Evolutionary conservation across 1,284 basidiomycete genomes (phyloP).

Genomic region (Mycena sp.): DNA sequence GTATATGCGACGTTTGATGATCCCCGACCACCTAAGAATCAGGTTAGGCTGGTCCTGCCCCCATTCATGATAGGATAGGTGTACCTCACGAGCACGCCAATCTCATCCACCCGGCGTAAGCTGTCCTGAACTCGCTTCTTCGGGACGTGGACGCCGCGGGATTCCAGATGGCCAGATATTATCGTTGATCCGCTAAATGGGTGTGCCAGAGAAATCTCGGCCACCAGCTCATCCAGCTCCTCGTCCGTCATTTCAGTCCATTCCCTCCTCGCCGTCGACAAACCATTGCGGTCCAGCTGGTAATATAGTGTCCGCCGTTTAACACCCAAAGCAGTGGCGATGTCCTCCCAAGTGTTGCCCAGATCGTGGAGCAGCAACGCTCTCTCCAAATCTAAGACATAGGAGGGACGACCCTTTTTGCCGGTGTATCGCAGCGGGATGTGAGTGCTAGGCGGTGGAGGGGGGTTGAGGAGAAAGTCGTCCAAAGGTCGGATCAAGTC

Average conservation of each 20-base stretch:
- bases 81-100: too few relatives aligned
- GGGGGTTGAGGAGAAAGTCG: neutral
- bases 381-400: slow-evolving; percentile 3
- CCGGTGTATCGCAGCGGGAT: neutral
- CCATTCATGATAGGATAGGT: too few relatives aligned
- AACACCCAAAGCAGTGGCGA: slow-evolving; percentile 15
- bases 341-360: slow-evolving; percentile 15
- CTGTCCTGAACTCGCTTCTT: neutral
- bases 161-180: slow-evolving; percentile 4
- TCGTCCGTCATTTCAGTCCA: slow-evolving; percentile 17
- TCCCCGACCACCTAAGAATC: too few relatives aligned
- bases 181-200: slow-evolving; percentile 18
- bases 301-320: slow-evolving; percentile 14
- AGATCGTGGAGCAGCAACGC: slow-evolving; percentile 14
- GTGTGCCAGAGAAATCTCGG: slow-evolving; percentile 14
- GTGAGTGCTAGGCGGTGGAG: neutral
- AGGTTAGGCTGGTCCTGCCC: too few relatives aligned
- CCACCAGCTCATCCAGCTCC: slow-evolving; percentile 15
- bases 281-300: slow-evolving; percentile 11
- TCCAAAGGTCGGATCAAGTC: neutral
- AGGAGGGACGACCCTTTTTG: slow-evolving; percentile 12
- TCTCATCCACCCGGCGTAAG: too few relatives aligned
- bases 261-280: neutral
- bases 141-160: slow-evolving; percentile 1
- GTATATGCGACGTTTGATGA: too few relatives aligned